Evolutionary conservation across 176 grass and related monocot species (phyloP).

Genomic region (Pontederia crassipes): DNA sequence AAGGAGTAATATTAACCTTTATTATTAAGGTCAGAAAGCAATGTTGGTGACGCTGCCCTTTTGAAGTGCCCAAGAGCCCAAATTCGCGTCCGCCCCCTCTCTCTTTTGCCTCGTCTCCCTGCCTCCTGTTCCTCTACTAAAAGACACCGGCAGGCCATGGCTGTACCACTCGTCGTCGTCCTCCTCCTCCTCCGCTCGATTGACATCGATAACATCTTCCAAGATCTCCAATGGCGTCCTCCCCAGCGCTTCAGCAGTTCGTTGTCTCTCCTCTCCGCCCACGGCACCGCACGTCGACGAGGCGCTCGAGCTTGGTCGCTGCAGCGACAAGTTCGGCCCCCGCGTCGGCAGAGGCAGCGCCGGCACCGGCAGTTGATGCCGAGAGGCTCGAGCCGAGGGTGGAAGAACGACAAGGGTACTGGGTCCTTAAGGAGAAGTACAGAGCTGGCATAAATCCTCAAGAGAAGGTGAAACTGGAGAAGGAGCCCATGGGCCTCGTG

Average conservation of each 20-base stretch:
- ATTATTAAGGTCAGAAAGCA: no score
- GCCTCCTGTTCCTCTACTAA: no score
- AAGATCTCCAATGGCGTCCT: slow-evolving; percentile 44
- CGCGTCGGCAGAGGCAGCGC: slow-evolving; percentile 6
- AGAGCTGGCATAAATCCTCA: slow-evolving; percentile 66
- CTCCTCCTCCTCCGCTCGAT: no score
- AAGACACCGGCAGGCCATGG: no score
- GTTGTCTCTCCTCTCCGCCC: slow-evolving; percentile 31
- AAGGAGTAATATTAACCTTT: no score
- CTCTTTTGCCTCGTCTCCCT: no score
- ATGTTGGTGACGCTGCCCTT: no score
- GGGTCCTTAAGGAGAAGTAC: slow-evolving; percentile 81
- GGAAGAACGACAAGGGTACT: slow-evolving; percentile 50
- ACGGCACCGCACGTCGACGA: not conserved
- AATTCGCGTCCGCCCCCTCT: no score
- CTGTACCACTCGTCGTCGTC: no score
- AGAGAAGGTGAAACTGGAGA: slow-evolving; percentile 92
- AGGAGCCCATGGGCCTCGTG: slow-evolving; percentile 76
- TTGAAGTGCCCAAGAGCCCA: no score
- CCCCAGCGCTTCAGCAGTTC: slow-evolving; percentile 52
- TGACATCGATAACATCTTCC: no score
- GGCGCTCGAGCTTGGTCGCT: not conserved
- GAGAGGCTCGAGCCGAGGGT: slow-evolving; percentile 64
- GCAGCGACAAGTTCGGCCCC: slow-evolving; percentile 7
- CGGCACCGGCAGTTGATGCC: slow-evolving; percentile 9